Conservation (phyloP, 208 protist genomes). For the Willaertia magna region DNA sequence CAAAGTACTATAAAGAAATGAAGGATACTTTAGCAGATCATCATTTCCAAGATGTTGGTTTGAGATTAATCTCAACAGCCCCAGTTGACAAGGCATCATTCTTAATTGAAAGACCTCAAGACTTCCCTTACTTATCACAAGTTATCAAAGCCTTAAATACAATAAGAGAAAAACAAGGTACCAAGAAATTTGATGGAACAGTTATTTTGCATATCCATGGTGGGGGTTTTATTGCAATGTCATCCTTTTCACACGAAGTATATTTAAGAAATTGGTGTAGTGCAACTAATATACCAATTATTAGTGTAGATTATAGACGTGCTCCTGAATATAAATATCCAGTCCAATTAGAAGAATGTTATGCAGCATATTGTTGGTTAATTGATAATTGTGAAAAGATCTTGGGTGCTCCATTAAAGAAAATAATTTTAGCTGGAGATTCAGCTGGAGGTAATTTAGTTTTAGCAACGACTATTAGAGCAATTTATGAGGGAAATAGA, state of each 20-base stretch:
- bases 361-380: conserved; percentile 15
- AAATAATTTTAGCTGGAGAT: conserved; percentile 21
- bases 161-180: not conserved
- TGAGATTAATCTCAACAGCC: not conserved
- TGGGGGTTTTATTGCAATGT: conserved; percentile 21
- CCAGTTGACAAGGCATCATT: too few species aligned
- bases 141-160: not conserved
- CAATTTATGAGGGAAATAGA: not conserved
- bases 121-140: not conserved
- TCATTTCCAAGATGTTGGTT: not conserved
- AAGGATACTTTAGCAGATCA: not conserved
- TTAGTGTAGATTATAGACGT: conserved; percentile 17
- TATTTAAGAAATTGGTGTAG: conserved; percentile 14
- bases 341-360: conserved; percentile 21
- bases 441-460: conserved; percentile 21
- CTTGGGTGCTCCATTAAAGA: not conserved
- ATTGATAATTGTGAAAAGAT: not conserved
- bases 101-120: not conserved
- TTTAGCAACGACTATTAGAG: not conserved
- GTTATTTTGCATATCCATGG: conserved; percentile 23
- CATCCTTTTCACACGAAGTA: conserved; percentile 10
- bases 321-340: conserved; percentile 16
- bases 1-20: not conserved
- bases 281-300: conserved; percentile 6
- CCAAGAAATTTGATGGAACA: not conserved